Conservation (phyloP, 495 filamentous ascomycete species). For the Xylaria telfairii region DNA sequence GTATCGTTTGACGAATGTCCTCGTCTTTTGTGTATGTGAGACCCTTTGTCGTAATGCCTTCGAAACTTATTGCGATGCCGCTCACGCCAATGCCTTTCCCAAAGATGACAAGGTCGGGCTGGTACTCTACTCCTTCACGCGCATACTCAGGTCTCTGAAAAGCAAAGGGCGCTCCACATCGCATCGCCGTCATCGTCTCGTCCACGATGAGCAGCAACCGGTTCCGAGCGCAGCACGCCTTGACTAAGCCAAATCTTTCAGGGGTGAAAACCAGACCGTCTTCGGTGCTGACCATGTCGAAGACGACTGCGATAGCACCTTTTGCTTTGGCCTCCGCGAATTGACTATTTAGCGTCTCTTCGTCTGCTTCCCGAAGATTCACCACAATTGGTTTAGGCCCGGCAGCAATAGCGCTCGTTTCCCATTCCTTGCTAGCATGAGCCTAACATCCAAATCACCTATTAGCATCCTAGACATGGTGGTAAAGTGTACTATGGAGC, state of each 20-base stretch:
- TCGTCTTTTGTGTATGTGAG: constrained; percentile 22
- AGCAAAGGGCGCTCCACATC: constrained; percentile 36
- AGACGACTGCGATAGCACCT: constrained; percentile 43
- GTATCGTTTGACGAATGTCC: constrained; percentile 24
- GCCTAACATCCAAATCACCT: background rate
- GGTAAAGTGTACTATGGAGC: too few species aligned
- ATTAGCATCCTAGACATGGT: background rate
- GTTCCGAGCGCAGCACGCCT: constrained; percentile 27
- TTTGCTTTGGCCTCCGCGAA: constrained; percentile 29
- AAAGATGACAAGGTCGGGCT: constrained; percentile 36
- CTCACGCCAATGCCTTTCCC: constrained; percentile 34
- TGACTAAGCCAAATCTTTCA: constrained; percentile 21
- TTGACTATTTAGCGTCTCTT: constrained; percentile 15
- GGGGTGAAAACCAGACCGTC: constrained; percentile 24
- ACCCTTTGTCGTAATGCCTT: constrained; percentile 30
- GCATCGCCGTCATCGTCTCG: constrained; percentile 35
- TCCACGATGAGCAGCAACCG: constrained; percentile 32
- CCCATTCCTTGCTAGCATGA: constrained; percentile 17
- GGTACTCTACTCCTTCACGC: constrained; percentile 22
- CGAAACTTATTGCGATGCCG: constrained; percentile 35
- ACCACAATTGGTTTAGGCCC: constrained; percentile 19
- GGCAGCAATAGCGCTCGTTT: constrained; percentile 15
- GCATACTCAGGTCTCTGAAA: constrained; percentile 33
- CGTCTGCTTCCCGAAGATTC: constrained; percentile 20
- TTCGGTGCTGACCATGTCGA: constrained; percentile 37